Base-by-base conservation (phyloP, 2,329 filamentous ascomycete genomes). In the Colletotrichum viniferum region DNA sequence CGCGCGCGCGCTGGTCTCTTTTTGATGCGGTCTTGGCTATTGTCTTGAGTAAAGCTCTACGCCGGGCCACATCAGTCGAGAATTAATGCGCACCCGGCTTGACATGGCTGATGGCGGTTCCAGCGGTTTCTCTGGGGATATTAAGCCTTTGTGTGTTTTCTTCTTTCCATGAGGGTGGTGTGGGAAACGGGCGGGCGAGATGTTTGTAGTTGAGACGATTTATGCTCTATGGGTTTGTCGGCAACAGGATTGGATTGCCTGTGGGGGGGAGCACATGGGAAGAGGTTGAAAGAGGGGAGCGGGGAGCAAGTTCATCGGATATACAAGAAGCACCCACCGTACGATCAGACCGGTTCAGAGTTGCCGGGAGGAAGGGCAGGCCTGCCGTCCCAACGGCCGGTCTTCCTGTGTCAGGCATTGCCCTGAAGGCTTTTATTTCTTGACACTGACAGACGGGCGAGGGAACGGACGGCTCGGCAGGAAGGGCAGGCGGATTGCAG, bases 261-360 rank as follows among this genome's bases (percentile, higher is more conserved):
- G 56, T 62, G 56, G 61, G 61, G 70, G 24, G 28, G 26, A 28
- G 71, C 21, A 21, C 8, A 36, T 18, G 16, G 32, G 34, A n/a
- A 24, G 32, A 32, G 30, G 26, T n/a, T 43, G 65, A 56, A 30
- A 26, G 28, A 34, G 18, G 30, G 70, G 16, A 34, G 34, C 34
- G 63, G 34, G 24, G 48, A 36, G 52, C n/a, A 62, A 55, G 73
- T 72, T 72, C 73, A 63, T 72, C 69, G 73, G 62, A 72, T 62
- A 62, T 68, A 52, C 43, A 13, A 52, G 18, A 48, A 48, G 43
- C 43, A 52, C 43, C 18, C 43, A 52, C 43, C 18, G 8, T 30
- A 56, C 24, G 36, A 56, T 66, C 43, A 72, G 55, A 67, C 72
- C 62, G 69, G 52, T 62, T 48, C 72, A 55, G 63, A 58, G 62